A percentile compares a stretch with the other conserved stretches of the same genome.
phyloP scores from a whole-genome alignment of 2,329 filamentous ascomycete genomes.

The Stemphylium beticola region DNA sequence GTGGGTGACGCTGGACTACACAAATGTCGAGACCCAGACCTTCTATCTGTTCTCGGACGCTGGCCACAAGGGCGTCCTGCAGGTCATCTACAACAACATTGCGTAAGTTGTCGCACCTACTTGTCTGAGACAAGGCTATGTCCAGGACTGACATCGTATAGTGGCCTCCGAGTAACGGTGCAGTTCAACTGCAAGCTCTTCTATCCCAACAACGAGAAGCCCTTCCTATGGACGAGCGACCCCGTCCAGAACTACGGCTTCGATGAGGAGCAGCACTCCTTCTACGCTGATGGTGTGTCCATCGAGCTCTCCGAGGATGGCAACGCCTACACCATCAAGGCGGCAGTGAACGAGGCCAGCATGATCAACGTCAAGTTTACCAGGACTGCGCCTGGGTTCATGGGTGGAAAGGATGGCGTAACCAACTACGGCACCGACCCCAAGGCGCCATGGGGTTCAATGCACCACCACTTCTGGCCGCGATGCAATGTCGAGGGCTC shows the following conservation, averaged over 20 bases:
- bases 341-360: constrained; percentile 77
- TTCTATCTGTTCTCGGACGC: constrained; percentile 88
- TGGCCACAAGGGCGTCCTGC: constrained; percentile 77
- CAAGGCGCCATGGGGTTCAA: constrained; percentile 84
- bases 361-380: constrained; percentile 87
- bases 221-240: constrained; percentile 83
- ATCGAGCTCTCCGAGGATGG: constrained; percentile 87
- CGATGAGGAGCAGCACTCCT: constrained; percentile 80
- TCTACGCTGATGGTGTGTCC: constrained; percentile 85
- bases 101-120: constrained; percentile 64
- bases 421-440: constrained; percentile 87
- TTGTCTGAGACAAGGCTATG: neutral
- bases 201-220: constrained; percentile 73
- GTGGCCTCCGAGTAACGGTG: constrained; percentile 85
- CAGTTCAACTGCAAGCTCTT: constrained; percentile 97
- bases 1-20: constrained; percentile 82
- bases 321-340: constrained; percentile 85
- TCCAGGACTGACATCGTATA: constrained; percentile 50
- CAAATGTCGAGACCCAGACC: constrained; percentile 90
- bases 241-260: constrained; percentile 81
- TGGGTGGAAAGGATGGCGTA: constrained; percentile 82
- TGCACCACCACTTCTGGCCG: constrained; percentile 95
- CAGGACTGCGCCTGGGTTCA: constrained; percentile 78
- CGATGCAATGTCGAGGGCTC: constrained; percentile 80
- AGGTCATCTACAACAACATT: constrained; percentile 98